Conservation (phyloP, 306 rosid species). For the Dryas octopetala region DNA sequence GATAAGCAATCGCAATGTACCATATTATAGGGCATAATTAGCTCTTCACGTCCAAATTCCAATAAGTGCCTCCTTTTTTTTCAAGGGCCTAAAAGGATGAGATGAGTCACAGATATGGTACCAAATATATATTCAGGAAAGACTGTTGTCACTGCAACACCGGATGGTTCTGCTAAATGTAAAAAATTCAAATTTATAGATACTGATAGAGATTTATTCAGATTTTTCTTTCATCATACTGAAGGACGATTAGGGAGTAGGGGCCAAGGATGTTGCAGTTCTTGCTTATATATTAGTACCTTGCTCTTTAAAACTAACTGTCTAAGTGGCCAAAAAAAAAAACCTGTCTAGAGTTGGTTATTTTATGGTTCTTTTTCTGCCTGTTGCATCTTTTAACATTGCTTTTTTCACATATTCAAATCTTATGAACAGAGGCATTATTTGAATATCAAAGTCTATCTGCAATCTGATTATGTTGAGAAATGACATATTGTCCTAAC, state of each 20-base stretch:
- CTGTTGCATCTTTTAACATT: not conserved
- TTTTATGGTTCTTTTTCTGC: not conserved
- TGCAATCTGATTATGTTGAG: not conserved
- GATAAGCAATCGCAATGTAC: not conserved
- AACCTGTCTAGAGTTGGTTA: not conserved
- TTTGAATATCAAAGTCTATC: not conserved
- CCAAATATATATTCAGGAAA: not conserved
- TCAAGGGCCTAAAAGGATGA: not conserved
- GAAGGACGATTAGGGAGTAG: not conserved
- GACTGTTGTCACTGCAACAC: not conserved
- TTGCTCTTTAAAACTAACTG: not conserved
- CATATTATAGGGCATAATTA: not conserved
- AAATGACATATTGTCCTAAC: not conserved
- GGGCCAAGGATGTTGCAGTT: not conserved
- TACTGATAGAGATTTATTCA: not conserved
- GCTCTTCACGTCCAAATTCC: not conserved
- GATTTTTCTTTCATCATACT: not conserved
- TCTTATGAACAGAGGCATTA: not conserved
- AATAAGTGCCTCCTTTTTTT: not conserved
- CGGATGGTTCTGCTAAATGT: not conserved
- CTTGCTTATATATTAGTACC: not conserved
- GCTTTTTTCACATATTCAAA: not conserved
- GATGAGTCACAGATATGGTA: not conserved
- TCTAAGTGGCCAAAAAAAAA: too few species aligned
- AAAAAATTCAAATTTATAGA: not conserved